A percentile compares a stretch with the other conserved stretches of the same genome.
These are phyloP conservation scores for Arachis hypogaea DNA, from an alignment of 306 rosid species.

Conservation along the genomic window DNA sequence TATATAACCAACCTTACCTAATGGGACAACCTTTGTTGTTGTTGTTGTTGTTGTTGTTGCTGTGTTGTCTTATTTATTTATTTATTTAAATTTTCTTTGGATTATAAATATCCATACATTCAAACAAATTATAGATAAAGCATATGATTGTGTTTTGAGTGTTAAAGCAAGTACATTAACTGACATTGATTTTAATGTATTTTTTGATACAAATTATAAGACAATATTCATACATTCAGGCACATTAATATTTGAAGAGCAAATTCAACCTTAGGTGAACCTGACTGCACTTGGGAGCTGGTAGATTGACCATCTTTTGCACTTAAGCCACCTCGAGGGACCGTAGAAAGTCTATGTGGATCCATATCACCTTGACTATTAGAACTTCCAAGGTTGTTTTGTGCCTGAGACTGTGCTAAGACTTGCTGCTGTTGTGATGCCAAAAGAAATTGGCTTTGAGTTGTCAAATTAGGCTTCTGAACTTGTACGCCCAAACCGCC, in stretches of 20 bases:
- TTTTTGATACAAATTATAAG: no score
- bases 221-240: no score
- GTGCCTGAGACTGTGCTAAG: constrained; percentile 80
- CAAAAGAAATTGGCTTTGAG: constrained; percentile 66
- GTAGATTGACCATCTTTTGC: constrained; percentile 71
- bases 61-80: no score
- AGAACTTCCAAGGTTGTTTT: constrained; percentile 64
- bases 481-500: constrained; percentile 77
- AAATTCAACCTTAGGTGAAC: constrained; percentile 71
- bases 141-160: constrained; percentile 8
- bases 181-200: constrained; percentile 1
- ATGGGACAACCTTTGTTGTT: not conserved
- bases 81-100: not conserved
- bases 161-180: constrained; percentile 3
- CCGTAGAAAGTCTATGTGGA: constrained; percentile 76
- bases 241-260: constrained; percentile 27
- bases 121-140: not conserved
- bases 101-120: constrained; percentile 14
- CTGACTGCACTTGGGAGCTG: constrained; percentile 77
- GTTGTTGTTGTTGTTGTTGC: no score
- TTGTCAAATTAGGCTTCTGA: constrained; percentile 72
- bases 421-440: constrained; percentile 79
- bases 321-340: constrained; percentile 69
- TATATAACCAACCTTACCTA: no score
- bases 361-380: constrained; percentile 73